A percentile compares a stretch with the other conserved stretches of the same genome.
Conservation (phyloP, 352 stramenopile genomes). For the Paralagenidium karlingii region DNA sequence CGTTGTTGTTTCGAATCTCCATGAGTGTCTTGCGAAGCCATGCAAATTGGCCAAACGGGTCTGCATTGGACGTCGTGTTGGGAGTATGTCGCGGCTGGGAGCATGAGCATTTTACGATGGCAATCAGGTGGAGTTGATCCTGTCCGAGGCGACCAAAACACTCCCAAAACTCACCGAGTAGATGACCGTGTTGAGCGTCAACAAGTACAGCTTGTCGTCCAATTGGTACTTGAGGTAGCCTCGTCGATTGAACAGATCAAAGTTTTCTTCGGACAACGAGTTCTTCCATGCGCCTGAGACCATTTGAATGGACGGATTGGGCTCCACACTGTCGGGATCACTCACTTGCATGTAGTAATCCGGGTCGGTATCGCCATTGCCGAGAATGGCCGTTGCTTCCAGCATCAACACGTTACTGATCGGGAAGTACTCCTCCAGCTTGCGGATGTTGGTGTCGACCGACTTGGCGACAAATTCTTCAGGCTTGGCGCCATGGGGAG, state of each 20-base stretch:
- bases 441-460: constrained; percentile 51
- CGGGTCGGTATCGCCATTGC: constrained; percentile 57
- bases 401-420: constrained; percentile 11
- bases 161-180: no score
- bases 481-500: constrained; percentile 49
- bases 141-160: no score
- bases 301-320: constrained; percentile 42
- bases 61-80: constrained; percentile 40
- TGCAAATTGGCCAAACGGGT: constrained; percentile 84
- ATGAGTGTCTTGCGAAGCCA: constrained; percentile 79
- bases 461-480: constrained; percentile 46
- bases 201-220: constrained; percentile 44
- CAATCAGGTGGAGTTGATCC: no score
- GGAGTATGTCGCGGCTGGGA: constrained; percentile 39
- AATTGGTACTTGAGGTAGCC: constrained; percentile 54
- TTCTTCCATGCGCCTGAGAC: constrained; percentile 36
- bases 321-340: constrained; percentile 18
- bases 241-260: constrained; percentile 31
- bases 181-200: constrained; percentile 71
- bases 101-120: no score
- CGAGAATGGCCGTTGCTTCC: constrained; percentile 63
- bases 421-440: constrained; percentile 54
- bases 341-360: constrained; percentile 28
- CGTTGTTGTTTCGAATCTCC: constrained; percentile 17
- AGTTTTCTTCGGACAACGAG: constrained; percentile 33